Base-by-base conservation (phyloP, 1,284 basidiomycete species). In the Cystobasidium slooffiae region DNA sequence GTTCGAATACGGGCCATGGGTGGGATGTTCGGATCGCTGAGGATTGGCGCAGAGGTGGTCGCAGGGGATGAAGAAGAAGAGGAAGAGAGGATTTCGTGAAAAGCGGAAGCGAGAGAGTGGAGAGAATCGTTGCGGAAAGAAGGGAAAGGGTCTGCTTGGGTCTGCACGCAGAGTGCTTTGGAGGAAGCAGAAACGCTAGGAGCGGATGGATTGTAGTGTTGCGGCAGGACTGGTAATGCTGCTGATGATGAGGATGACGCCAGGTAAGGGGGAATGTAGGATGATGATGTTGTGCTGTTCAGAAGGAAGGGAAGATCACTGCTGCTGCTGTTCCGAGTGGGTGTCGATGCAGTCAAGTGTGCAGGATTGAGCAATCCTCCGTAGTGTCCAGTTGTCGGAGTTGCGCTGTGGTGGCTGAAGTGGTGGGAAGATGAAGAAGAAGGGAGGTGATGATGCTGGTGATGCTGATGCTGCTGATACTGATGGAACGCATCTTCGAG, bases 1-100 rank as follows among this genome's bases (percentile, higher is more conserved):
- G 63, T 59, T 31, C 70, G 22, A 7, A 58, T 66, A 14, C 55
- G 49, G 5, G 70, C 70, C 18, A 66, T 65, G n/a, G 62, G 41
- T 18, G 70, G 46, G n/a, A 66, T 41, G n/a, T 37, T 44, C 10
- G 70, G 70, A 49, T 73, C 63, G 43, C 51, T 24, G 16, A 66
- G 47, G 18, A 43, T n/a, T 8, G 70, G 46, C 0, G 63, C 43
- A 14, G 47, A 51, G 16, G 63, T 24, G 37, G 58, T 18, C 6
- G 69, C 16, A 3, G 47, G 43, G 22, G 24, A 39, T 12, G 59
- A 37, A 1, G 37, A 37, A 1, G 37, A 24, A 20, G 69, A 39
- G n/a, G 69, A 18, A 14, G 66, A 52, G 12, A 61, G 49, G 12
- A 61, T 39, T 12, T 43, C 31, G 24, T 61, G 49, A 47, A 72